Percentiles rank a stretch among this genome's conserved stretches.
These are phyloP conservation scores for Pythium graminicola DNA, from an alignment of 352 stramenopile species.

Conservation along the genomic window DNA sequence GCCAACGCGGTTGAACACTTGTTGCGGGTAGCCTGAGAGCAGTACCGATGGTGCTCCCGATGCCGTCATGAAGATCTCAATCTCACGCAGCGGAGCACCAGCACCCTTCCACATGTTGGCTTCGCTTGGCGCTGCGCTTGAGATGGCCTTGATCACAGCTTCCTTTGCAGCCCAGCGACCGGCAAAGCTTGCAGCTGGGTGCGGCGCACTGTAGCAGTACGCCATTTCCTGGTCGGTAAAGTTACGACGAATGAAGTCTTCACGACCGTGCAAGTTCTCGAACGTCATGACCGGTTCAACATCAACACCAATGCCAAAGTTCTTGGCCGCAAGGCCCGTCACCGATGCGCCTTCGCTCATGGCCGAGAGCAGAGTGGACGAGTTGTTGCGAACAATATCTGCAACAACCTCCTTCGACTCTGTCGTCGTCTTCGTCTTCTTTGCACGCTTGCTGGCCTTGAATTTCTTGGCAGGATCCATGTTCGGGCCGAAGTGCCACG, in stretches of 20 bases:
- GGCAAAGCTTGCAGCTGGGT: constrained; percentile 81
- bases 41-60: constrained; percentile 71
- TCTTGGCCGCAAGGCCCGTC: constrained; percentile 36
- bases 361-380: constrained; percentile 44
- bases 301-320: constrained; percentile 72
- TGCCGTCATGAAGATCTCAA: constrained; percentile 78
- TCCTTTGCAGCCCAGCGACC: constrained; percentile 87
- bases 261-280: constrained; percentile 62
- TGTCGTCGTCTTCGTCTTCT: constrained; percentile 14
- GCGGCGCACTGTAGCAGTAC: constrained; percentile 75
- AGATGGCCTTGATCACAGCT: constrained; percentile 89
- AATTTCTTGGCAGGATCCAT: constrained; percentile 42
- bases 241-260: constrained; percentile 83
- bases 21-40: constrained; percentile 64
- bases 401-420: constrained; percentile 5
- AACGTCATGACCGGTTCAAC: constrained; percentile 83
- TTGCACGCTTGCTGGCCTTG: constrained; percentile 25
- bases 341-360: constrained; percentile 46
- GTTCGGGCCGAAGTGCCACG: constrained; percentile 63
- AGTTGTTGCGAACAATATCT: constrained; percentile 24
- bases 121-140: constrained; percentile 53
- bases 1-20: constrained; percentile 73
- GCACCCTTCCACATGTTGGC: constrained; percentile 69
- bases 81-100: constrained; percentile 69
- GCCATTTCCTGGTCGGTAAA: constrained; percentile 84